Percentiles rank a stretch among this genome's conserved stretches.
phyloP scores from a whole-genome alignment of 352 stramenopile species.

The Bremia lactucae region DNA sequence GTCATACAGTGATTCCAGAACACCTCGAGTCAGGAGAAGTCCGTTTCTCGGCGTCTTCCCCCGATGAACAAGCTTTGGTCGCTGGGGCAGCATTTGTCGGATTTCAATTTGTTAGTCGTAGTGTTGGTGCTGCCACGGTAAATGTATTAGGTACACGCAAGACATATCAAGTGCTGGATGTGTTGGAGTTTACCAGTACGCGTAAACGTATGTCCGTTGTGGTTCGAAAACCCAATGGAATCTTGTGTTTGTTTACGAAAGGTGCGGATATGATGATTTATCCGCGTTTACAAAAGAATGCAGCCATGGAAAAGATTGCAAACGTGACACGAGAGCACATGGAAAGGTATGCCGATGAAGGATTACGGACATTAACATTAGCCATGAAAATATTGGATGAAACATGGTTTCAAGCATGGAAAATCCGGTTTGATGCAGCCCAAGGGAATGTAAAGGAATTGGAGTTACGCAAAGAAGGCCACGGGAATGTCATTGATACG shows the following conservation, averaged over 20 bases:
- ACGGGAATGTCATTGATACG: constrained; percentile 63
- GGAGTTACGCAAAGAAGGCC: constrained; percentile 69
- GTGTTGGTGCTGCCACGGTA: constrained; percentile 38
- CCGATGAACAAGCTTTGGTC: constrained; percentile 81
- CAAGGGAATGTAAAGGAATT: constrained; percentile 57
- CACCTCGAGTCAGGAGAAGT: constrained; percentile 53
- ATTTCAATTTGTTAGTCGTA: constrained; percentile 57
- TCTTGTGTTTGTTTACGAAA: constrained; percentile 71
- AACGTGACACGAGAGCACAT: constrained; percentile 65
- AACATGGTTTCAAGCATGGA: constrained; percentile 67
- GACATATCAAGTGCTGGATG: constrained; percentile 51
- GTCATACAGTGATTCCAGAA: constrained; percentile 74
- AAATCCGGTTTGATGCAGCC: constrained; percentile 55
- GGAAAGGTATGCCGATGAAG: constrained; percentile 76
- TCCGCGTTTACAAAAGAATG: constrained; percentile 47
- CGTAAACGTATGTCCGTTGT: constrained; percentile 74
- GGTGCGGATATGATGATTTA: constrained; percentile 92
- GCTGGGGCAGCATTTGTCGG: constrained; percentile 55
- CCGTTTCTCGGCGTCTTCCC: constrained; percentile 62
- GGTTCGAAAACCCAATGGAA: constrained; percentile 37
- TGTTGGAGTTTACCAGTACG: constrained; percentile 74
- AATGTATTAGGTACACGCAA: constrained; percentile 36
- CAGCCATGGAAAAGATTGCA: constrained; percentile 38
- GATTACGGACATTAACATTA: constrained; percentile 75
- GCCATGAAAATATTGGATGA: constrained; percentile 60